Base-by-base conservation (phyloP, 192 early-diverging fungal species). In the Lunasporangiospora selenospora region DNA sequence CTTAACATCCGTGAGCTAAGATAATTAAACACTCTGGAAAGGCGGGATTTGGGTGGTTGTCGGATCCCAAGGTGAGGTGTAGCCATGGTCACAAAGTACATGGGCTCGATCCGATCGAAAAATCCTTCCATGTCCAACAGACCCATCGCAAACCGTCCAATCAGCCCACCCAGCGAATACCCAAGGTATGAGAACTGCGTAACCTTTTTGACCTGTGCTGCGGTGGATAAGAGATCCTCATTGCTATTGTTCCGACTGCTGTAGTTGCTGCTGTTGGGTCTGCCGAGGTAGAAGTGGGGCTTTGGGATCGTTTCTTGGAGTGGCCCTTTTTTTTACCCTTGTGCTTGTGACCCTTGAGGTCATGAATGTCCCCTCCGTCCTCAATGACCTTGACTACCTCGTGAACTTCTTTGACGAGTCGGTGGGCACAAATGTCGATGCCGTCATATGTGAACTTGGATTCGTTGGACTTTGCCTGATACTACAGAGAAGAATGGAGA, bases 81-180 rank as follows among this genome's bases (percentile, higher is more conserved):
- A 3, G 83, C 85, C 75, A 87, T 82, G 6, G 85, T 82, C 4
- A 71, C 59, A 59, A 85, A 85, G n/a, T 77, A 61, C 41, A 76
- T 29, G 11, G 85, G 82, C 45, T 79, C 44, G 15, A 77, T 48
- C 18, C 32, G 45, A n/a, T 79, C 56, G 50, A 87, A 87, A 42
- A 87, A 76, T 19, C 75, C 77, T 16, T 75, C 39, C 43, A 82
- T 23, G n/a, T 67, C 66, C 29, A 87, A 67, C 18, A 73, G 16
- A 15, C 83, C 83, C 34, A 83, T 62, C 1, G 77, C 71, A 61
- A 83, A 87, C 4, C 85, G 77, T 18, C 59, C 53, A 24, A 87
- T 82, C 15, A 87, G 32, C 10, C 85, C 85, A 43, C 85, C 85
- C 3, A 87, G 61, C 2, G 85, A 87, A 40, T 87, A 87, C 24